Base-by-base conservation (phyloP, 371 early-diverging fungal species). In the Astathelohania contejeani region DNA sequence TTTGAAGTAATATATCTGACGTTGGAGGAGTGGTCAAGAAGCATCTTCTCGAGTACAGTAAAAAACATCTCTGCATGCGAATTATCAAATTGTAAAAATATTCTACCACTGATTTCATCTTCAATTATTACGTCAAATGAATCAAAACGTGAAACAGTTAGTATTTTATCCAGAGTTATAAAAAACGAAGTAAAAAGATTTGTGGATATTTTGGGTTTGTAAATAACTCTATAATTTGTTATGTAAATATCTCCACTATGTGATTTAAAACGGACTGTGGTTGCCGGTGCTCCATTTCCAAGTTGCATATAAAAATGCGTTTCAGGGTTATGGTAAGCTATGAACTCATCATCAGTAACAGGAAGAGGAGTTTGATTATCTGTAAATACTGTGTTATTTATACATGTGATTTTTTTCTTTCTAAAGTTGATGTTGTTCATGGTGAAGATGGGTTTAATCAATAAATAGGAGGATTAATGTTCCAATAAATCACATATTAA, bases 221-320 rank as follows among this genome's bases (percentile, higher is more conserved):
- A 69, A 12, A 69, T 55, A 0, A 69, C 3, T 27, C 69, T 28
- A 32, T 54, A 60, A 44, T 48, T 60, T 35, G 69, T 69, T 14
- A 69, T 12, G 46, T 53, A 69, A 3, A 69, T 1, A 14, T 29
- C 29, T 1, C 69, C 69, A 10, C 19, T 43, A 2, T 25, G 7
- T 9, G 62, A 60, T 1, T 0, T 16, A 49, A 57, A 56, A 3
- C 42, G 51, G 2, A 18, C 25, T 0, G 69, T 64, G 19, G 39
- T 16, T 7, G 51, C 56, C 19, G 63, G 53, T 28, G 27, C 43
- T 4, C 65, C 69, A 23, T 60, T 56, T 23, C 69, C 69, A 0
- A 64, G 48, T 28, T 49, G 40, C 0, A 62, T 48, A 24, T 1
- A 53, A 35, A 64, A 65, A 20, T 46, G 38, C 9, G 50, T 29